phyloP scores from a whole-genome alignment of 2,329 filamentous ascomycete species.

The Pseudofabraea citricarpa region DNA sequence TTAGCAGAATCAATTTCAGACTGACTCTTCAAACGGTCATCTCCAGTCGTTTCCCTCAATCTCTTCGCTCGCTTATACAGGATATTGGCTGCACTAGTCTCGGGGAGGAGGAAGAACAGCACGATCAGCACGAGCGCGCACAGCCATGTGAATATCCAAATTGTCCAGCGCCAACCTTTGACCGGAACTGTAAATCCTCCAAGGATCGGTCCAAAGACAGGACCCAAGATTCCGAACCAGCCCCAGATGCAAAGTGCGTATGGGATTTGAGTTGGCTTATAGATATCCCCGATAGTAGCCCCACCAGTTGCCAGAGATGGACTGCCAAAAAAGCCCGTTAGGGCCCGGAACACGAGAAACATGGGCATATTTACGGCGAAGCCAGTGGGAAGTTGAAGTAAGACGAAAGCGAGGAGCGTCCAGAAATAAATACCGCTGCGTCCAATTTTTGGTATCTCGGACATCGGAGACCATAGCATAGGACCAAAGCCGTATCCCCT shows the following conservation, averaged over 20 bases:
- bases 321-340: slow-evolving; percentile 59
- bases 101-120: slow-evolving; percentile 56
- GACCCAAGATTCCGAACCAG: slow-evolving; percentile 34
- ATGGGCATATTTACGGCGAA: slow-evolving; percentile 55
- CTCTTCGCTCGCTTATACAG: slow-evolving; percentile 52
- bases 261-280: slow-evolving; percentile 44
- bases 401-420: slow-evolving; percentile 62
- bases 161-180: slow-evolving; percentile 55
- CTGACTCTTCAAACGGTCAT: slow-evolving; percentile 48
- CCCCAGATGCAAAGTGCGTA: slow-evolving; percentile 55
- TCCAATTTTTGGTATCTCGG: slow-evolving; percentile 59
- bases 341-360: slow-evolving; percentile 55
- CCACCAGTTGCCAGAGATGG: slow-evolving; percentile 55
- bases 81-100: slow-evolving; percentile 53
- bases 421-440: slow-evolving; percentile 62
- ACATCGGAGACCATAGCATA: slow-evolving; percentile 58
- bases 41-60: slow-evolving; percentile 53
- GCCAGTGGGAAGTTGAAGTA: slow-evolving; percentile 57
- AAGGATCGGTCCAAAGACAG: slow-evolving; percentile 54
- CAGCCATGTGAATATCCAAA: slow-evolving; percentile 57
- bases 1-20: slow-evolving; percentile 55
- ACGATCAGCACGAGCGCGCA: slow-evolving; percentile 48
- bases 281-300: slow-evolving; percentile 44
- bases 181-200: slow-evolving; percentile 51
- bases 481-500: slow-evolving; percentile 56